These are phyloP conservation scores for Magnusiomyces magnusii DNA, from an alignment of 1,139 yeast species.

Conservation along the genomic window DNA sequence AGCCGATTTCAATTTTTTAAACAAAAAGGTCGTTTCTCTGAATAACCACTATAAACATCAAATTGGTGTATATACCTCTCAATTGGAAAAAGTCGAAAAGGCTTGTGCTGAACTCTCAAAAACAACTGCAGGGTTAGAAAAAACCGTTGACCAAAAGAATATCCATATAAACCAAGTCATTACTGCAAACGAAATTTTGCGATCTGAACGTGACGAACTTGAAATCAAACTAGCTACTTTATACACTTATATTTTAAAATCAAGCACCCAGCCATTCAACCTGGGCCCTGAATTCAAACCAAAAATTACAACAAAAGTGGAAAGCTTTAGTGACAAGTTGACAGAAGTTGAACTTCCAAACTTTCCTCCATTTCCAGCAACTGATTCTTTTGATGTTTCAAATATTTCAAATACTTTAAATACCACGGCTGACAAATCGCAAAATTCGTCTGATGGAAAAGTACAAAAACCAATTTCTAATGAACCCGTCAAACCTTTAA, in stretches of 20 bases:
- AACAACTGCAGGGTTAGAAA: background rate
- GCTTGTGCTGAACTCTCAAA: background rate
- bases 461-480: background rate
- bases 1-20: background rate
- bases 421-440: too few species aligned
- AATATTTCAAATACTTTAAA: background rate
- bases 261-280: background rate
- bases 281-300: background rate
- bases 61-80: background rate
- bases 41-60: background rate
- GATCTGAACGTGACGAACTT: background rate
- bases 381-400: background rate
- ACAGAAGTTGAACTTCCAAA: background rate
- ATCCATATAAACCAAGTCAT: background rate
- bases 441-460: too few species aligned
- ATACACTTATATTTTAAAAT: background rate
- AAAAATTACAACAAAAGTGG: background rate
- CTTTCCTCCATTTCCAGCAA: background rate
- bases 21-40: background rate
- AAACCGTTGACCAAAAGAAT: background rate
- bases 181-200: slow-evolving; percentile 3
- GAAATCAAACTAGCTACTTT: background rate
- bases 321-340: background rate
- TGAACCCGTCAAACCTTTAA: background rate
- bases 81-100: background rate